These are phyloP conservation scores for Borovskyia barvae DNA, from an alignment of 208 protist species.

Conservation along the genomic window DNA sequence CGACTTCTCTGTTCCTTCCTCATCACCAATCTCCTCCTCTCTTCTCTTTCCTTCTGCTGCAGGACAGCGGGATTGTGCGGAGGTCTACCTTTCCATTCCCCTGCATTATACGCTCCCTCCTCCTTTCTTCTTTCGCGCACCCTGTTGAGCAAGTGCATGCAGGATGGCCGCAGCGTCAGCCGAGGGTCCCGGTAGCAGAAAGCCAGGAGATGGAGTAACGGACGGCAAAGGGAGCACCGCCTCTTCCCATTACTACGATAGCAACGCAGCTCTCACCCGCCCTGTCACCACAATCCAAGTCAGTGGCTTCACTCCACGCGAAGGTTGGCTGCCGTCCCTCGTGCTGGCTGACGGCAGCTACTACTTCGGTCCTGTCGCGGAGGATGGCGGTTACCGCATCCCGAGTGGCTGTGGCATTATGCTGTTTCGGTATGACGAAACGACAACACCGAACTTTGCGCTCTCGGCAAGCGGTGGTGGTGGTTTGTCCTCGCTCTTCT, in stretches of 20 bases:
- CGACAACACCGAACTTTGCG: constrained; percentile 2
- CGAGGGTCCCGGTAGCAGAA: neutral
- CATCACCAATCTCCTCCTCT: too few relatives aligned
- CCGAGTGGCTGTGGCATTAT: constrained; percentile 74
- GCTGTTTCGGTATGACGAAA: constrained; percentile 46
- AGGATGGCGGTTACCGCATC: constrained; percentile 37
- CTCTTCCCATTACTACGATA: constrained; percentile 31
- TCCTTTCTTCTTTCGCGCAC: too few relatives aligned
- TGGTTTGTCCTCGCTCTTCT: constrained; percentile 15
- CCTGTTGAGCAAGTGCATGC: too few relatives aligned
- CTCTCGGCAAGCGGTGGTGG: neutral
- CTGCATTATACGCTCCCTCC: too few relatives aligned
- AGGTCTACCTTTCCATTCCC: too few relatives aligned
- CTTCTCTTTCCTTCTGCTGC: too few relatives aligned
- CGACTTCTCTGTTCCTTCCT: neutral
- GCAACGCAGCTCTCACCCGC: constrained; percentile 25
- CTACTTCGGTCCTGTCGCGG: constrained; percentile 74
- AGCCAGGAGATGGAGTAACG: too few relatives aligned
- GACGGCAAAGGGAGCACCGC: neutral
- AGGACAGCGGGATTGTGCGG: too few relatives aligned
- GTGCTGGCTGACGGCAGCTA: constrained; percentile 55
- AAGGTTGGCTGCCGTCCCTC: constrained; percentile 27
- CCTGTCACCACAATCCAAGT: constrained; percentile 73
- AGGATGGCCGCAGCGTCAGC: neutral
- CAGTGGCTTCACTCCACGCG: constrained; percentile 40